Evolutionary conservation across 2,329 filamentous ascomycete species (phyloP).

Genomic region (Claviceps maximensis): DNA sequence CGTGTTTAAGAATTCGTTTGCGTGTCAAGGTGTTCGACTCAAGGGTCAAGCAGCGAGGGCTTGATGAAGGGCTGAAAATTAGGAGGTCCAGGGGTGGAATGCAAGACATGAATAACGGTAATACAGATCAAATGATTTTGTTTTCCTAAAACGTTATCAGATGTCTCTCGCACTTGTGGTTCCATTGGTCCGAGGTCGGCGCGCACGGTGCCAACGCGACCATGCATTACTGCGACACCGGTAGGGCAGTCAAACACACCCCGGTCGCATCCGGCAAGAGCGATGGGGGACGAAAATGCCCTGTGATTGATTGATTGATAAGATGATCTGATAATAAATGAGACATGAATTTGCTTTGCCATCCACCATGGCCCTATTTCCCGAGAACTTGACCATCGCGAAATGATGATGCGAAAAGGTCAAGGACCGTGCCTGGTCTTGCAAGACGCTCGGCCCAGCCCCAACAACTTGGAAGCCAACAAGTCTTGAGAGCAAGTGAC

Average conservation of each 20-base stretch:
- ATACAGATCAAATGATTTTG: neutral
- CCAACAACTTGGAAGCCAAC: neutral
- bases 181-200: neutral
- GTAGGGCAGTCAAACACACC: neutral
- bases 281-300: neutral
- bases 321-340: constrained; percentile 6
- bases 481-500: neutral
- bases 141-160: no score
- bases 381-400: neutral
- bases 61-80: no score
- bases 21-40: no score
- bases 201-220: neutral
- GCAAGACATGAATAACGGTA: neutral
- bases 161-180: neutral
- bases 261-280: neutral
- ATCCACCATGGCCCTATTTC: neutral
- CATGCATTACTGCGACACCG: neutral
- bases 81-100: no score
- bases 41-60: no score
- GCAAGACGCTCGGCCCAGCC: neutral
- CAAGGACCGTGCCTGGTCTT: neutral
- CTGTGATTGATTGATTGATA: constrained; percentile 5
- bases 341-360: neutral
- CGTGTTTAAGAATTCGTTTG: no score
- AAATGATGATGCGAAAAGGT: neutral